These are phyloP conservation scores for Medicago lupulina DNA, from an alignment of 306 rosid genomes.

Conservation along the genomic window DNA sequence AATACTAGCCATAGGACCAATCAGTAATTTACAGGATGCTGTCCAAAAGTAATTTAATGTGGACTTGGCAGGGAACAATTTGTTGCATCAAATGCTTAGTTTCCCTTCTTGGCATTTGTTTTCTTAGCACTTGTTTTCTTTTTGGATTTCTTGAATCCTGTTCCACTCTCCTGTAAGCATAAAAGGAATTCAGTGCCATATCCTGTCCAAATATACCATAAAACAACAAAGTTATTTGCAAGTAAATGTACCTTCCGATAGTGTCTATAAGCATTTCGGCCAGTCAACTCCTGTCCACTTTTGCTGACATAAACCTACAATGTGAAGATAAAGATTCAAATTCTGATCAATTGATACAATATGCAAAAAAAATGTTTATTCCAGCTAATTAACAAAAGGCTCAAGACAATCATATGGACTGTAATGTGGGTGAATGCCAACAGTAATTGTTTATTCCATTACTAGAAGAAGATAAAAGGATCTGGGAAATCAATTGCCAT, in stretches of 20 bases:
- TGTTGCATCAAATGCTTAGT: slow-evolving; percentile 38
- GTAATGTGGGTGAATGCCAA: neutral
- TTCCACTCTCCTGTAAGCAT: slow-evolving; percentile 69
- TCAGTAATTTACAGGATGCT: slow-evolving; percentile 35
- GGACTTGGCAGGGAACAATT: slow-evolving; percentile 26
- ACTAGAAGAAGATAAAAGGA: neutral
- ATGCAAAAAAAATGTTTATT: slow-evolving; percentile 31
- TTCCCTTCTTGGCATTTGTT: slow-evolving; percentile 59
- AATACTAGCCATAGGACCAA: slow-evolving; percentile 22
- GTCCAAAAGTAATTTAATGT: slow-evolving; percentile 34
- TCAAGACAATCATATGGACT: slow-evolving; percentile 21
- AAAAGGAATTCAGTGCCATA: slow-evolving; percentile 42
- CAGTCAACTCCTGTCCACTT: slow-evolving; percentile 76
- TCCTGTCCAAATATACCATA: slow-evolving; percentile 6
- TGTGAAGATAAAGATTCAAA: slow-evolving; percentile 38
- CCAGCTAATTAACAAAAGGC: neutral
- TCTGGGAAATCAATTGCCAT: slow-evolving; percentile 9
- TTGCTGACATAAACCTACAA: slow-evolving; percentile 77
- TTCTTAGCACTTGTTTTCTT: slow-evolving; percentile 61
- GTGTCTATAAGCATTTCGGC: slow-evolving; percentile 63
- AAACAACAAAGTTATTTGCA: slow-evolving; percentile 14
- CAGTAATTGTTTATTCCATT: neutral
- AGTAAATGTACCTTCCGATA: slow-evolving; percentile 63
- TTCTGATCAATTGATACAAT: slow-evolving; percentile 20
- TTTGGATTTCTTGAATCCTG: slow-evolving; percentile 54